A percentile compares a stretch with the other conserved stretches of the same genome.
phyloP scores from a whole-genome alignment of 306 rosid genomes.

The Macrotyloma uniflorum region DNA sequence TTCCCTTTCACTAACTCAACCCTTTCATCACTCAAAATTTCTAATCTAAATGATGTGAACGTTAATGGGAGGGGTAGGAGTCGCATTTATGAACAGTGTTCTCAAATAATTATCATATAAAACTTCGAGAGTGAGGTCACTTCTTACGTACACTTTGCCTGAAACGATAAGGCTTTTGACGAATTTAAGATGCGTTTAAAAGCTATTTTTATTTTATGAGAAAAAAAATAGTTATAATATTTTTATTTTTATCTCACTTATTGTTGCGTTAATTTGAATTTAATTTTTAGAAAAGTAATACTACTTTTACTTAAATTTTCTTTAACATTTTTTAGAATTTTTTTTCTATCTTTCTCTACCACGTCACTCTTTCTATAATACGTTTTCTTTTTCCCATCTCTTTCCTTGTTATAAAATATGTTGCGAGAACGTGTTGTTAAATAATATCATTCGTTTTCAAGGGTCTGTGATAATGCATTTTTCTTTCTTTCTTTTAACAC shows the following conservation, averaged over 20 bases:
- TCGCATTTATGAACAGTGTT: slow-evolving; percentile 30
- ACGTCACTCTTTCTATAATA: neutral
- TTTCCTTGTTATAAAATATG: neutral
- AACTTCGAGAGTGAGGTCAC: slow-evolving; percentile 42
- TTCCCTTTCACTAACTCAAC: neutral
- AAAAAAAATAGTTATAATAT: neutral
- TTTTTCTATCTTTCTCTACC: neutral
- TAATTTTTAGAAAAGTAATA: neutral
- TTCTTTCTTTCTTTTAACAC: neutral
- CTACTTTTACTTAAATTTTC: neutral
- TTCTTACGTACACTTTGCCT: slow-evolving; percentile 13
- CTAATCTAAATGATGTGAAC: slow-evolving; percentile 29
- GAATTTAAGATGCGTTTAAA: neutral
- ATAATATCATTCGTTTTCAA: neutral
- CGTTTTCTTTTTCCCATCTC: neutral
- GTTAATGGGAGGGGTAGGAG: slow-evolving; percentile 34
- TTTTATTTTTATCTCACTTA: neutral
- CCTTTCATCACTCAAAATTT: neutral
- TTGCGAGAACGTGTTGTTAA: neutral
- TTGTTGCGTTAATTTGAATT: neutral
- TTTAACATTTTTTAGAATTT: neutral
- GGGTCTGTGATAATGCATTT: neutral
- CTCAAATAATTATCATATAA: slow-evolving; percentile 8
- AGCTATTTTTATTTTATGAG: neutral
- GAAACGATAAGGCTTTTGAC: neutral